phyloP scores from a whole-genome alignment of 225 moss, liverwort and hornwort genomes.

The Marchantia paleacea region DNA sequence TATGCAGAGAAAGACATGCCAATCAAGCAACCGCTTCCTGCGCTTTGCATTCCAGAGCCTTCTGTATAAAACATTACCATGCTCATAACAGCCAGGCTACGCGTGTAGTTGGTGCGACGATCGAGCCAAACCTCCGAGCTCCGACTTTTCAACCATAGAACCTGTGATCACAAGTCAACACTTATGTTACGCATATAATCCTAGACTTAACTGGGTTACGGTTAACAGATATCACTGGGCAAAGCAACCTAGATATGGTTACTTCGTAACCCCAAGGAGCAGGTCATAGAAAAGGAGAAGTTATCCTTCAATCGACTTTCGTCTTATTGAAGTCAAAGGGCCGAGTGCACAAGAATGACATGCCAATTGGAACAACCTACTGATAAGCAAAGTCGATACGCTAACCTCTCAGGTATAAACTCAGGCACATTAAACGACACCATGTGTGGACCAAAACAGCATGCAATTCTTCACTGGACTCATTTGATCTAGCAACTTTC shows the following conservation, averaged over 20 bases:
- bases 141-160: conserved; percentile 95
- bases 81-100: conserved; percentile 98
- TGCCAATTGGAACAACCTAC: too few species aligned
- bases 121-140: conserved; percentile 98
- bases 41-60: too few species aligned
- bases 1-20: too few species aligned
- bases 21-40: too few species aligned
- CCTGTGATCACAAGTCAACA: conserved; percentile 35
- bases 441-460: too few species aligned
- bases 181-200: neutral
- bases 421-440: too few species aligned
- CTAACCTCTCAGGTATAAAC: too few species aligned
- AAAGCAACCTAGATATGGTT: neutral
- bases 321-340: neutral
- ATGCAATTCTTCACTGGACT: too few species aligned
- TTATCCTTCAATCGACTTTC: neutral
- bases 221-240: neutral
- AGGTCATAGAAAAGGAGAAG: neutral
- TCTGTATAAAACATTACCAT: conserved; percentile 49
- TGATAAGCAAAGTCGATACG: too few species aligned
- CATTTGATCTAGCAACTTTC: too few species aligned
- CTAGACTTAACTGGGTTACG: neutral
- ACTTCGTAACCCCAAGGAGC: neutral
- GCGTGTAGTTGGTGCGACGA: conserved; percentile 95
- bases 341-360: neutral